Evolutionary conservation across 148 eudicot species (phyloP).

Genomic region (Dysphania ambrosioides): DNA sequence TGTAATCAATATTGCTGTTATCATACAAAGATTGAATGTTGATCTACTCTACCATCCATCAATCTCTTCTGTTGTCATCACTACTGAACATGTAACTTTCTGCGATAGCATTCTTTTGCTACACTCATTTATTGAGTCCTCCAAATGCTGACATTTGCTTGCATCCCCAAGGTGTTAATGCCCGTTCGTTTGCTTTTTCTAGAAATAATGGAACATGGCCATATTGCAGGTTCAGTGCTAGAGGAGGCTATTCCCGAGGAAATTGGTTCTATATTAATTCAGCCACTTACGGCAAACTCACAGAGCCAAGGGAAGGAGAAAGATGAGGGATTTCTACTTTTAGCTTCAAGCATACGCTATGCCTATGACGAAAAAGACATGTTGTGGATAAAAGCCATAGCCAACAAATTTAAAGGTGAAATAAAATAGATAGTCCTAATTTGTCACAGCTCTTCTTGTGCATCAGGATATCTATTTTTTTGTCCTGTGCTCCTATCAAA

Average conservation of each 20-base stretch:
- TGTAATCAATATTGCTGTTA: too few species aligned
- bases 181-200: background rate
- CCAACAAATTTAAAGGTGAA: slow-evolving; percentile 62
- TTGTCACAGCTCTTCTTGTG: slow-evolving; percentile 7
- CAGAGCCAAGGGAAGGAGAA: slow-evolving; percentile 25
- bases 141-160: background rate
- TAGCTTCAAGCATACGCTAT: slow-evolving; percentile 70
- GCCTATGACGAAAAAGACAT: slow-evolving; percentile 69
- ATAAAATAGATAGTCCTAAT: background rate
- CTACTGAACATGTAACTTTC: background rate
- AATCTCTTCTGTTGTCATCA: background rate
- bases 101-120: background rate
- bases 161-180: background rate
- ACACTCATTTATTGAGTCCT: background rate
- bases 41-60: background rate
- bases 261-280: slow-evolving; percentile 39
- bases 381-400: slow-evolving; percentile 77
- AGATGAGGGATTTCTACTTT: slow-evolving; percentile 53
- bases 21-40: too few species aligned
- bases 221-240: slow-evolving; percentile 51
- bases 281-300: slow-evolving; percentile 20
- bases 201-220: background rate
- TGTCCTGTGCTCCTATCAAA: background rate
- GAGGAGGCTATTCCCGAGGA: slow-evolving; percentile 70
- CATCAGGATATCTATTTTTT: background rate